Conservation (phyloP, 2,329 filamentous ascomycete genomes). For the Nothophaeocryptopus gaeumannii region DNA sequence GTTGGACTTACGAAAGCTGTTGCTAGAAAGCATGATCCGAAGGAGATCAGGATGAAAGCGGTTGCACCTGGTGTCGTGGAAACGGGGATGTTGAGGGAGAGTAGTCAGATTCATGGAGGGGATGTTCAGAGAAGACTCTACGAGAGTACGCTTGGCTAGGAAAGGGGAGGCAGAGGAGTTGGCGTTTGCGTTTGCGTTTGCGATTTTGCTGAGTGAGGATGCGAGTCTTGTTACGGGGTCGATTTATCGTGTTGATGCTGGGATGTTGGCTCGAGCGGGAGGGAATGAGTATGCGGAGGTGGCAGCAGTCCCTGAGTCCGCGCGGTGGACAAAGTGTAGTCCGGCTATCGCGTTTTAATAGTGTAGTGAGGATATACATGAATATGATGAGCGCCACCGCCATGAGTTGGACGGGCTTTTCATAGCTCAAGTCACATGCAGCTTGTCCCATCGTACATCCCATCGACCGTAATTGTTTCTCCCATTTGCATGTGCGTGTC, state of each 20-base stretch:
- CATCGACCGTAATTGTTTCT: no score
- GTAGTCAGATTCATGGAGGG: background rate
- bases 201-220: slow-evolving; percentile 46
- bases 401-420: no score
- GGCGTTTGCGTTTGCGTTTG: slow-evolving; percentile 48
- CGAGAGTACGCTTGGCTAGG: slow-evolving; percentile 14
- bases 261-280: background rate
- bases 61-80: slow-evolving; percentile 30
- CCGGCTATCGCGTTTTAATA: no score
- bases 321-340: no score
- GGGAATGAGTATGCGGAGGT: no score
- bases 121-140: background rate
- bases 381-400: no score
- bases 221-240: slow-evolving; percentile 48
- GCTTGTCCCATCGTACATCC: no score
- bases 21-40: slow-evolving; percentile 21
- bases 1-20: slow-evolving; percentile 21
- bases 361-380: no score
- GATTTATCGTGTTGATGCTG: slow-evolving; percentile 48
- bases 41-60: slow-evolving; percentile 26
- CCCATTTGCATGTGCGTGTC: no score
- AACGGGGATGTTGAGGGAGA: slow-evolving; percentile 33
- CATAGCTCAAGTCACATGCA: no score
- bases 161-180: slow-evolving; percentile 33
- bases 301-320: no score